Base-by-base conservation (phyloP, 116 monocot species). In the Thalassia testudinum region DNA sequence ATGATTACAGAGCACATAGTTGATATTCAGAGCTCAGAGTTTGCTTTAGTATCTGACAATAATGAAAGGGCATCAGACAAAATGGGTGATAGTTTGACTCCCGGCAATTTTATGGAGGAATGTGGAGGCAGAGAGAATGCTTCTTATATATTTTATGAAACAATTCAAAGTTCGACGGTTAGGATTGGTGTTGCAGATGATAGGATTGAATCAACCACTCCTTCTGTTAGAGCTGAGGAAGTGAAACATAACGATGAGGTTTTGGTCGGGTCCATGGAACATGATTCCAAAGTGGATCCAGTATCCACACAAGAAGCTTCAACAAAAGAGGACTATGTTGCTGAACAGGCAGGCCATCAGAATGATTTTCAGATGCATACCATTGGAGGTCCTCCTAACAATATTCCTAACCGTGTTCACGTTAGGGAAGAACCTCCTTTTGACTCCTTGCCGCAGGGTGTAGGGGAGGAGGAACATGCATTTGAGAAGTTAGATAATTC, bases 131-230 rank as follows among this genome's bases (percentile, higher is more conserved):
- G 42, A 50, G 65, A 68, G 42, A 52, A 54, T 43, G 37, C 53
- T 29, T 58, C 54, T 62, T 42, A 66, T 26, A 50, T 60, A 27
- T 59, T 58, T 43, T n/a, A 16, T 56, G 63, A 67, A 44, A 60
- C 59, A 59, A 42, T 37, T 47, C 50, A 63, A 57, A 62, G 42
- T 21, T 62, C 71, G 47, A 54, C n/a, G 42, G 27, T 66, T 20
- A 60, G 13, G 15, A 30, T 44, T 57, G 60, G 57, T 69, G 28
- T 65, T 72, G 56, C 60, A 1, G 37, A 12, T 21, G 23, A 44
- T 26, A 20, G 47, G 18, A 47, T 43, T 38, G 34, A 54, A n/a
- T 23, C 26, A 37, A 34, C 30, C 3, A 10, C 30, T 42, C 37
- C 16, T 24, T 37, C 24, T 21, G 54, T 19, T 53, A 26, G 8